phyloP scores from a whole-genome alignment of 352 stramenopile genomes.

The Achlya hypogyna region DNA sequence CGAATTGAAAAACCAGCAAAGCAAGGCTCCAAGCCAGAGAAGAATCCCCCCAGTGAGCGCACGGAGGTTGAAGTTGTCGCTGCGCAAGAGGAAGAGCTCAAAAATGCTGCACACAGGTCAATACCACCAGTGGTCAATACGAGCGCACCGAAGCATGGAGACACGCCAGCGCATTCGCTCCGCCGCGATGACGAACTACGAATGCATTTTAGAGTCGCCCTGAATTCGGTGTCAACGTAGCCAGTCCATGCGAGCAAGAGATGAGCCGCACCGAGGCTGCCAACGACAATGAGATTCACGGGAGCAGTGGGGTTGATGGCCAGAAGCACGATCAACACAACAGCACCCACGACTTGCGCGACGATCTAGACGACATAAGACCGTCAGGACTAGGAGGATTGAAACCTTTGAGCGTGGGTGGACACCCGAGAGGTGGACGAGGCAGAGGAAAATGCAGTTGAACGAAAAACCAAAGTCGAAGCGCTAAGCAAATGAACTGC shows the following conservation, averaged over 20 bases:
- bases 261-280: slow-evolving; percentile 1
- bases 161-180: background rate
- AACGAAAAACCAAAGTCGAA: slow-evolving; percentile 18
- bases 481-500: background rate
- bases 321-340: slow-evolving; percentile 3
- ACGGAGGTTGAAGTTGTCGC: slow-evolving; percentile 10
- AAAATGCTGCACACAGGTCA: slow-evolving; percentile 2
- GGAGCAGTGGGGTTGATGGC: background rate
- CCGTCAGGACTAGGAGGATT: background rate
- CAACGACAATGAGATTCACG: slow-evolving; percentile 4
- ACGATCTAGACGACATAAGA: background rate
- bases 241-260: slow-evolving; percentile 12
- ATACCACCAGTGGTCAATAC: background rate
- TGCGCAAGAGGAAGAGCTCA: slow-evolving; percentile 3
- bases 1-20: slow-evolving; percentile 15
- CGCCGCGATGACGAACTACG: slow-evolving; percentile 13
- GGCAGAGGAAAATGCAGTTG: slow-evolving; percentile 12
- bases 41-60: background rate
- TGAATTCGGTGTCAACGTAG: background rate
- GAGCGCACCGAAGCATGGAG: background rate
- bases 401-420: background rate
- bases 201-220: background rate
- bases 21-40: background rate
- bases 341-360: slow-evolving; percentile 2
- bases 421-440: slow-evolving; percentile 13